These are phyloP conservation scores for Salicornia ramosissima DNA, from an alignment of 148 eudicot genomes.

Conservation along the genomic window DNA sequence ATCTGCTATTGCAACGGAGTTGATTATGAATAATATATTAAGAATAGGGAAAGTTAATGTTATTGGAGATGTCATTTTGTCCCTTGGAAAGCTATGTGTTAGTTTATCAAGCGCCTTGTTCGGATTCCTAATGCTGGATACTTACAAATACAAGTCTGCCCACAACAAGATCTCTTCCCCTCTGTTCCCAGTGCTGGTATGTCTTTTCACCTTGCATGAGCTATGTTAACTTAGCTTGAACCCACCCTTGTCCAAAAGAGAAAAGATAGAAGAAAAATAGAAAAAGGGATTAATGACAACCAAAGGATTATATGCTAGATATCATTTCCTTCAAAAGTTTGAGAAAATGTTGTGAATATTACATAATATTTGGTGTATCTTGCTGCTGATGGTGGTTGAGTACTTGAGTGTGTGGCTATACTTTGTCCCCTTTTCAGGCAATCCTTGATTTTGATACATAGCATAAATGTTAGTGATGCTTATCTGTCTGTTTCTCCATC, in stretches of 20 bases:
- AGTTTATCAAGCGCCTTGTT: slow-evolving; percentile 84
- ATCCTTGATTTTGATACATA: neutral
- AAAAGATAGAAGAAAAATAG: neutral
- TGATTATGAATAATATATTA: slow-evolving; percentile 81
- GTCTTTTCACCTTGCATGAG: slow-evolving; percentile 13
- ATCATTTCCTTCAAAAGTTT: neutral
- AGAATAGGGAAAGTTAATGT: slow-evolving; percentile 94
- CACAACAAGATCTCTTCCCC: slow-evolving; percentile 96
- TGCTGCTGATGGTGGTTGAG: neutral
- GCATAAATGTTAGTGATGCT: neutral
- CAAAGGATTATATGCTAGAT: neutral
- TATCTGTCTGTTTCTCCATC: neutral
- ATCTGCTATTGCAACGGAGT: slow-evolving; percentile 83
- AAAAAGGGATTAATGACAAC: neutral
- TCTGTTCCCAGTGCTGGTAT: slow-evolving; percentile 87
- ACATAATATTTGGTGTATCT: neutral
- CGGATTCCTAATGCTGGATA: slow-evolving; percentile 77
- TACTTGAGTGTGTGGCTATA: neutral
- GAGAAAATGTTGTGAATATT: neutral
- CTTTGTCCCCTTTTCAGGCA: neutral
- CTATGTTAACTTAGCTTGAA: neutral
- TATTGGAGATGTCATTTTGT: slow-evolving; percentile 83
- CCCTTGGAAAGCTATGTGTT: slow-evolving; percentile 87
- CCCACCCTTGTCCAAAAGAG: neutral
- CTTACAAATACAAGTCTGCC: slow-evolving; percentile 69